Base-by-base conservation (phyloP, 179 eudicot species). In the Silene coronaria region DNA sequence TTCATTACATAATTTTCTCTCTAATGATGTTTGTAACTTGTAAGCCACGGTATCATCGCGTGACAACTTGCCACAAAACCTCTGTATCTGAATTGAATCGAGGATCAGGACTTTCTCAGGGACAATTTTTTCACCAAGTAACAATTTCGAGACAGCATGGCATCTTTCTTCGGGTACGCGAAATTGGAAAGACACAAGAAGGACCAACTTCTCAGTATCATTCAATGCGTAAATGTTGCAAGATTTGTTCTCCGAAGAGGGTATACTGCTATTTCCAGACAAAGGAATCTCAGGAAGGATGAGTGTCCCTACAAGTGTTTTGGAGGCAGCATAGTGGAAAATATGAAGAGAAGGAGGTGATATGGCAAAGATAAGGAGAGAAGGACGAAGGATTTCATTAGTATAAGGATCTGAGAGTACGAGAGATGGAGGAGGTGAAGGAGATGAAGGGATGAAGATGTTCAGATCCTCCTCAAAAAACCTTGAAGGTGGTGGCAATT, bases 391-490 rank as follows among this genome's bases (percentile, higher is more conserved):
- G 58, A 72, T 83, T 57, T 84, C 85, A 26, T 83, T 83, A 58
- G 80, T 62, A 72, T 81, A 75, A 63, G 89, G 70, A 58, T 84
- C 79, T 1, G 97, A 84, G 71, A 93, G 84, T 16, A 88, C 70
- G 9, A 93, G 75, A 78, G 83, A 85, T 1, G 99, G 96, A 46
- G 85, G 97, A 72, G 89, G 85, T 66, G 88, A 67, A 32, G 92
- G 90, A 53, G 89, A 76, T 71, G 90, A 88, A 63, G 92, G 88
- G 46, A 87, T 78, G 80, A 96, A 96, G 84, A 87, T 93, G 85
- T 93, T 91, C 51, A 96, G 91, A 80, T 96, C 98, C 75, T 96
- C 99, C 70, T 86, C 76, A 66, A 89, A 86, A 84, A 96, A 91
- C 80, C 99, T 85, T 67, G 98, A 89, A 79, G 99, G 97, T 21